Conservation (phyloP, 2,329 filamentous ascomycete genomes). For the Clonostachys chloroleuca region DNA sequence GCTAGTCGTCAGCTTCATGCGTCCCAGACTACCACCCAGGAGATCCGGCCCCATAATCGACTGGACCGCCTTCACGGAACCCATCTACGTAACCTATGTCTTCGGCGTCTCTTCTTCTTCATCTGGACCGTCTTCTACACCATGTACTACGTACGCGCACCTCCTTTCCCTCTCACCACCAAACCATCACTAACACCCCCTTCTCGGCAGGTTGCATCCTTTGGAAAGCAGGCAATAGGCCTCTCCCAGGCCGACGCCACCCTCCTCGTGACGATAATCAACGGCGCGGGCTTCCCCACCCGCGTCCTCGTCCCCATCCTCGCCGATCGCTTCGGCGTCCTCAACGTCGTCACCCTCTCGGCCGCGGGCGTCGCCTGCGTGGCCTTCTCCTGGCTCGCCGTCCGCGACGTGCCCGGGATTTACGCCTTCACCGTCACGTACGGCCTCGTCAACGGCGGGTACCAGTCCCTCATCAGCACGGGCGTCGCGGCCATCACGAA, state of each 20-base stretch:
- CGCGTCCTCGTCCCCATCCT: slow-evolving; percentile 27
- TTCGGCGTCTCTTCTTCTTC: slow-evolving; percentile 28
- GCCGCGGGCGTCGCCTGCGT: slow-evolving; percentile 20
- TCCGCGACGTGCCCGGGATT: slow-evolving; percentile 20
- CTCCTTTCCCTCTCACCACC: slow-evolving; percentile 18
- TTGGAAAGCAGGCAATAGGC: slow-evolving; percentile 18
- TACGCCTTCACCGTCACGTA: slow-evolving; percentile 28
- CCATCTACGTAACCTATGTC: slow-evolving; percentile 24
- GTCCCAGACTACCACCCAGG: slow-evolving; percentile 6
- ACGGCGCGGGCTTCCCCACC: slow-evolving; percentile 32
- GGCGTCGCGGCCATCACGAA: slow-evolving; percentile 30
- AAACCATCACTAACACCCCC: background rate
- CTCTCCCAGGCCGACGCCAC: slow-evolving; percentile 18
- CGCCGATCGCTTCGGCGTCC: slow-evolving; percentile 26
- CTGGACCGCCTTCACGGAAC: slow-evolving; percentile 25
- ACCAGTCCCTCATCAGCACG: slow-evolving; percentile 33
- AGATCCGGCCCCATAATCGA: slow-evolving; percentile 34
- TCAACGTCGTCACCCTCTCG: slow-evolving; percentile 32
- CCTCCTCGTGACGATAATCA: slow-evolving; percentile 30
- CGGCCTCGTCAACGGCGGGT: slow-evolving; percentile 19
- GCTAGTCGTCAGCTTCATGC: slow-evolving; percentile 22
- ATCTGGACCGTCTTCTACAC: slow-evolving; percentile 34
- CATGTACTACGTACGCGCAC: slow-evolving; percentile 30
- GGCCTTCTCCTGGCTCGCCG: slow-evolving; percentile 28
- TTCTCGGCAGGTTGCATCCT: slow-evolving; percentile 29